Evolutionary conservation across 2,329 filamentous ascomycete species (phyloP), one percentile per base, ranked within the genome.

Genomic region (Talaromyces sp.): DNA sequence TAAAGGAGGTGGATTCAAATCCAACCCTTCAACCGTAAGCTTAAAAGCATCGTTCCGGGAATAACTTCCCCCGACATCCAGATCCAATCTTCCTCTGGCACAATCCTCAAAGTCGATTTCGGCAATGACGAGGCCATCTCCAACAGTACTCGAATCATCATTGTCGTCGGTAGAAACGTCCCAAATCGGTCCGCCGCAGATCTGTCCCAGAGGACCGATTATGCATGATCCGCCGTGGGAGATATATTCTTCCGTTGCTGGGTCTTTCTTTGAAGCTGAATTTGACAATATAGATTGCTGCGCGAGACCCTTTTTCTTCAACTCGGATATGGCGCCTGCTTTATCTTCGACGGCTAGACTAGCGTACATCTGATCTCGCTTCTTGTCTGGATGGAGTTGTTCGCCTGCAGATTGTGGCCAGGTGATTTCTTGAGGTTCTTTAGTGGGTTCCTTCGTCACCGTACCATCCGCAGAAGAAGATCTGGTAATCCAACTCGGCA

Each of bases 61-160:
- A 77, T 96, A 97, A 73, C 90, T 93, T 0, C 93, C 93, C 1
- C 88, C 92, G 43, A 91, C 88, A 80, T 97, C 93, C 56, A 97
- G 76, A 75, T 97, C 93, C 69, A 97, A 76, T 61, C 92, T 82
- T 0, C 93, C 93, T 10, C 91, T 84, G 69, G 93, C 86, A 71
- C 93, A 97, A 70, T 97, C 92, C 58, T 96, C 91, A 72, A 97
- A 89, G 73, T 97, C 92, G 3, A 93, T 89, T 69, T 95, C 91
- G 0, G 86, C 83, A 38, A 86, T 85, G 61, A 93, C 79, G 34
- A 97, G 76, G 0, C 87, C 85, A 19, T 61, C 60, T 11, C 64
- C 64, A 1, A 58, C 51, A 2, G 51, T 25, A 25, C 36, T 60
- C 1, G 31, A 19, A 3, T 70, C 70, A 4, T 66, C 70, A 34